Evolutionary conservation across 164 flowering plant species (phyloP).

Genomic region (Nymphaea colorata): DNA sequence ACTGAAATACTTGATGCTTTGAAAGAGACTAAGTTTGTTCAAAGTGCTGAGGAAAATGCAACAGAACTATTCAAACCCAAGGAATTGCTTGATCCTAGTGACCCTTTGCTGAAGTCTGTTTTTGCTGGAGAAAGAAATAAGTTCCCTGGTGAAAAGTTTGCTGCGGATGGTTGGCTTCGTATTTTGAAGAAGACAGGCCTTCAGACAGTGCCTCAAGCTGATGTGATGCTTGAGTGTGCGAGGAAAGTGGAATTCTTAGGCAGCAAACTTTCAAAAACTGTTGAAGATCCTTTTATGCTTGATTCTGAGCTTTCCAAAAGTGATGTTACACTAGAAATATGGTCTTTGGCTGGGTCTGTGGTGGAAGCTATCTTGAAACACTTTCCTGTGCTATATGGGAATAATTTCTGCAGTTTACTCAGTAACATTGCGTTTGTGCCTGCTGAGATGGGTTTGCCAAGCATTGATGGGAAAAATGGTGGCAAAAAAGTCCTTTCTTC

Average conservation of each 20-base stretch:
- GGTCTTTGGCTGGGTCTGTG: conserved; percentile 69
- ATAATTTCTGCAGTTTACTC: conserved; percentile 63
- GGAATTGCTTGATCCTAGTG: conserved; percentile 81
- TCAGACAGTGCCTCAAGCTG: conserved; percentile 58
- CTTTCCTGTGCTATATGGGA: conserved; percentile 78
- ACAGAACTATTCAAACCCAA: conserved; percentile 48
- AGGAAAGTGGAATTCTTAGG: conserved; percentile 80
- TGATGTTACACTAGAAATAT: conserved; percentile 64
- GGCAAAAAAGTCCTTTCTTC: conserved; percentile 75
- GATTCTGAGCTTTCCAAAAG: conserved; percentile 28
- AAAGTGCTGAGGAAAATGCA: conserved; percentile 59
- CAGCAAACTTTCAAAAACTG: conserved; percentile 33
- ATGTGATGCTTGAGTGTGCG: conserved; percentile 83
- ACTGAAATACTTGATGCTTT: conserved; percentile 50
- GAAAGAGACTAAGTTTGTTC: conserved; percentile 73
- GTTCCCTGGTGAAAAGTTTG: conserved; percentile 95
- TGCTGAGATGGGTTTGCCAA: conserved; percentile 75
- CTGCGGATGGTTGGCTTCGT: conserved; percentile 70
- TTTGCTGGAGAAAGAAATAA: conserved; percentile 66
- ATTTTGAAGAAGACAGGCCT: conserved; percentile 79
- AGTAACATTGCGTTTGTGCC: conserved; percentile 84
- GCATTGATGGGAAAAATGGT: conserved; percentile 58
- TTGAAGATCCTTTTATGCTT: conserved; percentile 35
- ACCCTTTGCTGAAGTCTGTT: conserved; percentile 56
- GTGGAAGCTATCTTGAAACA: conserved; percentile 60